Conservation (phyloP, 352 stramenopile genomes). For the Thraustochytrium sp. region DNA sequence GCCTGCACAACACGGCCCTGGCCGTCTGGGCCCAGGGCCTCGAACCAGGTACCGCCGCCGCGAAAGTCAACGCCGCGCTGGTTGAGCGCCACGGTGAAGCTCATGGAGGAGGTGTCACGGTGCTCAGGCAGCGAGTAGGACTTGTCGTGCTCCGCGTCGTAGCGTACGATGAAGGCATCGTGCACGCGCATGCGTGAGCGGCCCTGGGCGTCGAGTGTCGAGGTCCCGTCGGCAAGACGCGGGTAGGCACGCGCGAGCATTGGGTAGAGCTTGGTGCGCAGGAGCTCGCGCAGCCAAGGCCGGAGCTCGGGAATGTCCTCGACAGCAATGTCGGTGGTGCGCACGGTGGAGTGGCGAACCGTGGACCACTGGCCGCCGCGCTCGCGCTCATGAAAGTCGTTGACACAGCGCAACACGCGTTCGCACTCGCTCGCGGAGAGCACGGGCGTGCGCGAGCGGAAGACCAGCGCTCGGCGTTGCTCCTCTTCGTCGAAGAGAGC, state of each 20-base stretch:
- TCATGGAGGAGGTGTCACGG: slow-evolving; percentile 14
- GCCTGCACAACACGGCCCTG: background rate
- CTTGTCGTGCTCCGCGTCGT: background rate
- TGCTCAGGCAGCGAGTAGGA: background rate
- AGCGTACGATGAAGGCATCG: slow-evolving; percentile 3
- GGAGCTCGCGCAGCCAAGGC: background rate
- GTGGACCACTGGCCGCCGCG: background rate
- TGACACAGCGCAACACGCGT: background rate
- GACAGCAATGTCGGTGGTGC: background rate
- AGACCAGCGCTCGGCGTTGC: background rate
- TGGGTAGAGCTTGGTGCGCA: background rate
- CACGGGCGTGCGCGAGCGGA: background rate
- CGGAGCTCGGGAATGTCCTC: background rate
- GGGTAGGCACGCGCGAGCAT: background rate
- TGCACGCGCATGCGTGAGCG: background rate
- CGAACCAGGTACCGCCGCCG: slow-evolving; percentile 3
- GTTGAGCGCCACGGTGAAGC: background rate
- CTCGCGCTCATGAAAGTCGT: background rate
- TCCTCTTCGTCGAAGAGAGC: background rate
- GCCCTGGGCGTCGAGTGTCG: background rate
- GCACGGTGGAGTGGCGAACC: slow-evolving; percentile 1
- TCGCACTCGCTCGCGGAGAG: background rate
- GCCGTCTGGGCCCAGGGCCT: background rate
- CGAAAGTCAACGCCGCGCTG: background rate
- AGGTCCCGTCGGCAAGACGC: background rate